phyloP scores from a whole-genome alignment of 2,329 filamentous ascomycete genomes.

The Colletotrichum viniferum region DNA sequence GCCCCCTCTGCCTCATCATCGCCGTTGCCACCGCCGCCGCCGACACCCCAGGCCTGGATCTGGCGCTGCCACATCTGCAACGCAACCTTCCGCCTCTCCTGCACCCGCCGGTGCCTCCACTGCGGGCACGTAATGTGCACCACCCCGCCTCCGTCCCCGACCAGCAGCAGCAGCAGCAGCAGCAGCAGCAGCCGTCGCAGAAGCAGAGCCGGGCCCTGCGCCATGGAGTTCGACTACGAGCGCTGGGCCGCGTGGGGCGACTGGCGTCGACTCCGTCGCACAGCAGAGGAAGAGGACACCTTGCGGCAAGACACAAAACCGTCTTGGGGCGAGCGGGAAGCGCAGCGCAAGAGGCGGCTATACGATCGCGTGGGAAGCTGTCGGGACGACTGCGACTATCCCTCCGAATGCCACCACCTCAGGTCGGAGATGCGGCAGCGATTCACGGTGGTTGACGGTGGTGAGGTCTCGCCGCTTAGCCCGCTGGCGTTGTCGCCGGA shows the following conservation, averaged over 20 bases:
- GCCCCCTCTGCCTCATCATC: background rate
- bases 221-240: slow-evolving; percentile 35
- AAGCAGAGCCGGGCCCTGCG: slow-evolving; percentile 22
- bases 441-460: background rate
- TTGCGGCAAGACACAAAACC: background rate
- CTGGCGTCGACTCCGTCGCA: slow-evolving; percentile 26
- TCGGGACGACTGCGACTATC: background rate
- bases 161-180: too few species aligned
- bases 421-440: background rate
- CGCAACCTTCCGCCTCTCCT: slow-evolving; percentile 28
- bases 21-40: background rate
- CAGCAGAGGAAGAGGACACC: background rate
- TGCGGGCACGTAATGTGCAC: slow-evolving; percentile 41
- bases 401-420: background rate
- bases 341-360: background rate
- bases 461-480: background rate
- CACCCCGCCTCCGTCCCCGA: background rate
- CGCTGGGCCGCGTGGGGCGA: slow-evolving; percentile 32
- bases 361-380: background rate
- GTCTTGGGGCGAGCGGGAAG: background rate
- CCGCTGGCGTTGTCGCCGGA: background rate
- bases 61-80: slow-evolving; percentile 39
- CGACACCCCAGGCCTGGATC: slow-evolving; percentile 27
- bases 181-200: background rate
- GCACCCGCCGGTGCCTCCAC: slow-evolving; percentile 41